phyloP scores from a whole-genome alignment of 2,329 filamentous ascomycete genomes.

The Exophiala dermatitidis region DNA sequence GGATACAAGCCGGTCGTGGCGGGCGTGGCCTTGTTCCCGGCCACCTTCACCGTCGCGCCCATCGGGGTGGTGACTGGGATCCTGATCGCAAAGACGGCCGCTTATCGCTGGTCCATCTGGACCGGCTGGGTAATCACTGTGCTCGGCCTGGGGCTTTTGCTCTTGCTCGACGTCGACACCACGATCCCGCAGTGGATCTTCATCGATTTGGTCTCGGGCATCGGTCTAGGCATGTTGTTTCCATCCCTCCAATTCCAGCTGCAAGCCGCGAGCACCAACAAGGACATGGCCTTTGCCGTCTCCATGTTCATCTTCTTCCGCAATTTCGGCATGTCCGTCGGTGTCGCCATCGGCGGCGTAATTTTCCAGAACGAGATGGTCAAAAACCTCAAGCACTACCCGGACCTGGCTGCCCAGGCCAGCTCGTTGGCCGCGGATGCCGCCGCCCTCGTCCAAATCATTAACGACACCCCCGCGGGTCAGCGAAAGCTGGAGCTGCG shows the following conservation, averaged over 20 bases:
- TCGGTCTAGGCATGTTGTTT: slow-evolving; percentile 61
- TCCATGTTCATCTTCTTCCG: slow-evolving; percentile 63
- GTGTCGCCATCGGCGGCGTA: slow-evolving; percentile 60
- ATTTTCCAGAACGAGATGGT: slow-evolving; percentile 61
- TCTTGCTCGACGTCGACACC: slow-evolving; percentile 22
- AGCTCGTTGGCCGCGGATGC: slow-evolving; percentile 50
- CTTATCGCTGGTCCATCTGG: slow-evolving; percentile 56
- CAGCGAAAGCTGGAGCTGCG: slow-evolving; percentile 40
- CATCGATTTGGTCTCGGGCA: slow-evolving; percentile 54
- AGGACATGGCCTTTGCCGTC: slow-evolving; percentile 54
- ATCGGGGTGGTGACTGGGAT: slow-evolving; percentile 52
- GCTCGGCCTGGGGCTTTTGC: slow-evolving; percentile 51
- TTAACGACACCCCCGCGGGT: slow-evolving; percentile 47
- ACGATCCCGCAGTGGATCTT: slow-evolving; percentile 44
- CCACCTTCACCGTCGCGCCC: slow-evolving; percentile 58
- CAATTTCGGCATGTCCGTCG: slow-evolving; percentile 57
- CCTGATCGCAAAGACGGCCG: slow-evolving; percentile 48
- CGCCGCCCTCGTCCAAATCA: slow-evolving; percentile 52
- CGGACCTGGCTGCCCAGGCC: slow-evolving; percentile 44
- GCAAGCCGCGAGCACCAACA: slow-evolving; percentile 52
- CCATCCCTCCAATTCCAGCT: slow-evolving; percentile 55
- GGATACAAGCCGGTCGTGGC: slow-evolving; percentile 48
- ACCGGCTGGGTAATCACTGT: slow-evolving; percentile 55
- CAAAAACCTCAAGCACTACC: slow-evolving; percentile 43
- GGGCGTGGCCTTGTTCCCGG: slow-evolving; percentile 52